Evolutionary conservation across 768 basidiomycete genomes (phyloP), one percentile per base, ranked within the genome.

Genomic region (Ramaria rubella): DNA sequence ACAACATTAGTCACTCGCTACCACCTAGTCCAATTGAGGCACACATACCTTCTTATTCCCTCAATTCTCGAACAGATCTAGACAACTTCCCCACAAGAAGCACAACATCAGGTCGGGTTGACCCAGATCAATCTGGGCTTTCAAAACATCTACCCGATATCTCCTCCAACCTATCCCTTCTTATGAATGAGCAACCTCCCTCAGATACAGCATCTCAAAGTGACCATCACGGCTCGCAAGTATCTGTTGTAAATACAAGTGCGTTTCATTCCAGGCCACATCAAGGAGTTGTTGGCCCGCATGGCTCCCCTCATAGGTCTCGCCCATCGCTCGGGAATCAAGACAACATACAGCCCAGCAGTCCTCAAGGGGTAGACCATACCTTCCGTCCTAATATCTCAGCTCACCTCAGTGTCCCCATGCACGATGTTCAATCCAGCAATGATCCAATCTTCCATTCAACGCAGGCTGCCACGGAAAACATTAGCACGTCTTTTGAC

Each of bases 71-170:
- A 15, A 44, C 43, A 17, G 34, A 54, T 21, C 52, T 54, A 14
- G 27, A 54, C 21, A 54, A 14, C 27, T 14, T 23, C 8, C 27
- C 29, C 9, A 24, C 52, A 17, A 54, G 7, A 40, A 11, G 27
- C 23, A 14, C 4, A 8, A 42, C 40, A 12, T 19, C 40, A 24
- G 45, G 19, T 9, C 29, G 29, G 21, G 21, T 30, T 14, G 46
- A 56, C 23, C 44, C 44, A 15, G 36, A 56, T 42, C 7, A 29
- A 21, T 56, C 55, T 19, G 42, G 44, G 30, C 30, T 48, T n/a
- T 56, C 55, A 17, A 56, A 56, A 33, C 42, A 56, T 4, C 36
- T 56, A 17, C 55, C 55, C 24, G 46, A 56, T 2, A 2, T 56
- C 21, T 56, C 55, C 43, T 26, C 19, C 19, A 45, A 56, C 24